Percentiles rank a stretch among this genome's conserved stretches.
These are phyloP conservation scores for Hypoxylon lienhwacheense DNA, from an alignment of 495 filamentous ascomycete genomes.

Conservation along the genomic window DNA sequence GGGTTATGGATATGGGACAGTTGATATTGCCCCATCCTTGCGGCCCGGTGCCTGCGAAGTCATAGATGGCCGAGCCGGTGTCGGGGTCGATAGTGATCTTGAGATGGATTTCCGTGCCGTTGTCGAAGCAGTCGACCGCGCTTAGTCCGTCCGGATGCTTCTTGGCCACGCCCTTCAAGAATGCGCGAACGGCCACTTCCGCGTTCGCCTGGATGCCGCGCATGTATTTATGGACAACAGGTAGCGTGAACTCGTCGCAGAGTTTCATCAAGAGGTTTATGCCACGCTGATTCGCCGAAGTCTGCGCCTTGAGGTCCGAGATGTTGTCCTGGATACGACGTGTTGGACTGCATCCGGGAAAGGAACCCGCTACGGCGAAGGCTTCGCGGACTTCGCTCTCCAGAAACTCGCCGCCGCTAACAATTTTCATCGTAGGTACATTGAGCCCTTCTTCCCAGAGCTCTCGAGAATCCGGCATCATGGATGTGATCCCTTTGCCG, in stretches of 20 bases:
- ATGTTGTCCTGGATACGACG: slow-evolving; percentile 89
- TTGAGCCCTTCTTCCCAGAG: slow-evolving; percentile 79
- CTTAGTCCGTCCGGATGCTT: slow-evolving; percentile 64
- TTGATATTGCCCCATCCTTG: slow-evolving; percentile 67
- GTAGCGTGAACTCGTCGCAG: not conserved
- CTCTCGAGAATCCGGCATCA: slow-evolving; percentile 75
- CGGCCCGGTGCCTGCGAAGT: slow-evolving; percentile 74
- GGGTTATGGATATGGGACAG: slow-evolving; percentile 25
- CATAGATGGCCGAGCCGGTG: slow-evolving; percentile 73
- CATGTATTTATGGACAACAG: not conserved
- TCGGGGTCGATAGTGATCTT: slow-evolving; percentile 69
- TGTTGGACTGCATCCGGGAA: slow-evolving; percentile 83
- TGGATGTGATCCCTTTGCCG: not conserved
- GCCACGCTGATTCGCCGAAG: slow-evolving; percentile 91
- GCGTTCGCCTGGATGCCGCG: slow-evolving; percentile 56
- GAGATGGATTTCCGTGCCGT: slow-evolving; percentile 79
- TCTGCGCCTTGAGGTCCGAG: slow-evolving; percentile 92
- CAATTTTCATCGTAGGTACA: slow-evolving; percentile 46
- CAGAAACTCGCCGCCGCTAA: slow-evolving; percentile 83
- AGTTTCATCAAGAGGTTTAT: slow-evolving; percentile 70
- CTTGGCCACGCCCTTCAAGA: slow-evolving; percentile 61
- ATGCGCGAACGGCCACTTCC: not conserved
- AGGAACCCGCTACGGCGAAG: slow-evolving; percentile 76
- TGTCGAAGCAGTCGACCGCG: slow-evolving; percentile 87
- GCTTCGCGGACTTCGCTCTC: slow-evolving; percentile 81